These are phyloP conservation scores for Pythium angustatum DNA, from an alignment of 352 stramenopile species.

Conservation along the genomic window DNA sequence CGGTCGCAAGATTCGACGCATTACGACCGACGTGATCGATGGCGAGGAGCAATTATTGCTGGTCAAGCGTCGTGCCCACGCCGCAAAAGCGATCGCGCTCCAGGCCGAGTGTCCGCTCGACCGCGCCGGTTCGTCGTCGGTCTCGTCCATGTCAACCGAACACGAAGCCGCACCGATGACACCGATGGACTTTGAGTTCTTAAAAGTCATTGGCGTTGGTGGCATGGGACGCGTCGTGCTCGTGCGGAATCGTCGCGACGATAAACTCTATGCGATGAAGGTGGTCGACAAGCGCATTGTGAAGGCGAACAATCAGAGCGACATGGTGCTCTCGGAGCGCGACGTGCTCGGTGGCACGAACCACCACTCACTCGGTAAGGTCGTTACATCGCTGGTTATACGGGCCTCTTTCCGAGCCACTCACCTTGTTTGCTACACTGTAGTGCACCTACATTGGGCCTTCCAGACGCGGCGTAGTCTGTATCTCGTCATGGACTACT, in stretches of 20 bases:
- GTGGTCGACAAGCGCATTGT: slow-evolving; percentile 61
- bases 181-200: slow-evolving; percentile 73
- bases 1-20: slow-evolving; percentile 50
- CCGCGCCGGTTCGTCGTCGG: not conserved
- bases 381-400: not conserved
- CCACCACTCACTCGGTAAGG: slow-evolving; percentile 58
- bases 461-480: slow-evolving; percentile 67
- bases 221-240: slow-evolving; percentile 85
- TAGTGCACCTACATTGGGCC: slow-evolving; percentile 77
- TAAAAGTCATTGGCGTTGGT: slow-evolving; percentile 90
- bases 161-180: slow-evolving; percentile 29
- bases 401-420: too few relatives aligned
- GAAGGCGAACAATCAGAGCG: slow-evolving; percentile 48
- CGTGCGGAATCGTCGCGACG: slow-evolving; percentile 55
- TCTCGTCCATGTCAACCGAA: not conserved
- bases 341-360: slow-evolving; percentile 75
- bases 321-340: slow-evolving; percentile 70
- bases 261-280: slow-evolving; percentile 81
- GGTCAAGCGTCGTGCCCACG: slow-evolving; percentile 50
- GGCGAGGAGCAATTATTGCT: slow-evolving; percentile 54
- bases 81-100: slow-evolving; percentile 87
- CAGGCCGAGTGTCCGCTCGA: slow-evolving; percentile 27
- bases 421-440: slow-evolving; percentile 3
- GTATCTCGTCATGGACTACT: slow-evolving; percentile 86
- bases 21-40: slow-evolving; percentile 53